Conservation (phyloP, 2,329 filamentous ascomycete genomes). For the Ophiostoma sp. region DNA sequence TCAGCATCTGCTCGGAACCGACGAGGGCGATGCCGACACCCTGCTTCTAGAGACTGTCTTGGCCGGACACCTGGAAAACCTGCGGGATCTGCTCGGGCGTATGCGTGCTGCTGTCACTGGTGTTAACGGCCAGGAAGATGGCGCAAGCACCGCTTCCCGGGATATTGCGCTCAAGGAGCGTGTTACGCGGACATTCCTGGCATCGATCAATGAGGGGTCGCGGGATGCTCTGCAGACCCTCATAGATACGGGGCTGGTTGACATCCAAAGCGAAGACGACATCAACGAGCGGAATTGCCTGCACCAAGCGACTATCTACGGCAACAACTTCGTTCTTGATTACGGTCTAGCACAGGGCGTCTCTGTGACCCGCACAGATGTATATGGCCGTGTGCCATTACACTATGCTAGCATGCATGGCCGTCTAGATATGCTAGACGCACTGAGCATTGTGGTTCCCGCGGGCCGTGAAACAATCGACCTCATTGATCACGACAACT, state of each 20-base stretch:
- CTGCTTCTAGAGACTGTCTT: slow-evolving; percentile 83
- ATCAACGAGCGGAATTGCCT: slow-evolving; percentile 97
- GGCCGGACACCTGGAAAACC: slow-evolving; percentile 67
- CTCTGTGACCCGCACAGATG: slow-evolving; percentile 74
- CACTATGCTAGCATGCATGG: slow-evolving; percentile 98
- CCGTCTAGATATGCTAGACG: slow-evolving; percentile 72
- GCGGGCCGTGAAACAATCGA: slow-evolving; percentile 72
- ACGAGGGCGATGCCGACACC: slow-evolving; percentile 84
- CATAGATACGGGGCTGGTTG: slow-evolving; percentile 73
- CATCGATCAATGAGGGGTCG: slow-evolving; percentile 80
- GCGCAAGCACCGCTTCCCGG: slow-evolving; percentile 35
- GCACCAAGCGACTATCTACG: slow-evolving; percentile 94
- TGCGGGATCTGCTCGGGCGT: slow-evolving; percentile 75
- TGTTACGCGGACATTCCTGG: slow-evolving; percentile 83
- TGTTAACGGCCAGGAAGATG: slow-evolving; percentile 39
- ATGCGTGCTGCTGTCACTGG: slow-evolving; percentile 54
- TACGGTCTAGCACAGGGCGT: slow-evolving; percentile 71
- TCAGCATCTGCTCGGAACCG: slow-evolving; percentile 63
- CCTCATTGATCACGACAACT: slow-evolving; percentile 91
- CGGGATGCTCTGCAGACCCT: slow-evolving; percentile 69
- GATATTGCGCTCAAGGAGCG: slow-evolving; percentile 61
- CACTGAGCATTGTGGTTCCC: slow-evolving; percentile 57
- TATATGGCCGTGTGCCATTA: slow-evolving; percentile 86
- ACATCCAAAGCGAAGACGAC: slow-evolving; percentile 90
- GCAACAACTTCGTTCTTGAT: slow-evolving; percentile 69